Percentiles rank a stretch among this genome's conserved stretches.
phyloP scores from a whole-genome alignment of 108 stramenopile genomes.

The Skeletonema tropicum region DNA sequence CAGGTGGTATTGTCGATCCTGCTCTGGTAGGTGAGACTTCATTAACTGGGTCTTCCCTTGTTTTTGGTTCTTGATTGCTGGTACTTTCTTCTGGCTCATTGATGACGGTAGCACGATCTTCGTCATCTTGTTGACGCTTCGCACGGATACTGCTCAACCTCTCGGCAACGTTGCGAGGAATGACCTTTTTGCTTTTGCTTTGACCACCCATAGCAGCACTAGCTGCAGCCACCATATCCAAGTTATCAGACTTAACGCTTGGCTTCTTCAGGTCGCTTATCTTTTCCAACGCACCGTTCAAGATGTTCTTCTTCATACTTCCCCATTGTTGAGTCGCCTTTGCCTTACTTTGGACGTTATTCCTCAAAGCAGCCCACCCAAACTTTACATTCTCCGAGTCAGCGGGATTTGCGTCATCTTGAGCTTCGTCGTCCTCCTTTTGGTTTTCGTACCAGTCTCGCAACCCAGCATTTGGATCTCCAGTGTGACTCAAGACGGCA shows the following conservation, averaged over 20 bases:
- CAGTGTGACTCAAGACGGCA: conserved; percentile 46
- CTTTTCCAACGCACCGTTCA: conserved; percentile 4
- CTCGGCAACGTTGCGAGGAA: conserved; percentile 11
- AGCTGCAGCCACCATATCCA: neutral
- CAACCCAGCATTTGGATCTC: conserved; percentile 50
- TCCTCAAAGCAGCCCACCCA: conserved; percentile 27
- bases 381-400: neutral
- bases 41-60: neutral
- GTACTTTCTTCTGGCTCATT: neutral
- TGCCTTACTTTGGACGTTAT: conserved; percentile 19
- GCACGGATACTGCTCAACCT: conserved; percentile 10
- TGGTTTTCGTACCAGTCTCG: conserved; percentile 52
- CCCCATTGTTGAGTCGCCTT: conserved; percentile 20
- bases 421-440: conserved; percentile 28
- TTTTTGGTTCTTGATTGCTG: neutral
- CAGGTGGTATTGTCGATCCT: neutral
- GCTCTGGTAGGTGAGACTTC: neutral
- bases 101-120: neutral
- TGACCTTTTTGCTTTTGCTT: neutral
- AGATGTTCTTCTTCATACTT: conserved; percentile 15
- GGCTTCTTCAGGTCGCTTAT: neutral
- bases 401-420: conserved; percentile 7
- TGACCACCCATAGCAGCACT: neutral
- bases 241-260: neutral
- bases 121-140: neutral